Conservation (phyloP, 2,329 filamentous ascomycete genomes). For the Ophiocordyceps sinensis region DNA sequence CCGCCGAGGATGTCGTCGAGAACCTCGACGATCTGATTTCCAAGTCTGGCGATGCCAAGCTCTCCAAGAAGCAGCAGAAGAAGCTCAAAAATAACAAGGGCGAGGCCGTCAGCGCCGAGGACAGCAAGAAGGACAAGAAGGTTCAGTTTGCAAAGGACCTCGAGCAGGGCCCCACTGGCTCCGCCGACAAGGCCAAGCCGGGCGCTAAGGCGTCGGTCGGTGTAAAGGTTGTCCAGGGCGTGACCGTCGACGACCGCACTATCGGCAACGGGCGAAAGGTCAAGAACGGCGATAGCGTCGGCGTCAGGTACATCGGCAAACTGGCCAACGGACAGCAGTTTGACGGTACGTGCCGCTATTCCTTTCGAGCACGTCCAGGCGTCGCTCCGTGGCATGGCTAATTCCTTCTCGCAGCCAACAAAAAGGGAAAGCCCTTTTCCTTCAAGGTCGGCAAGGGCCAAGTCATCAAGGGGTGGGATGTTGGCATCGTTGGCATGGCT, state of each 20-base stretch:
- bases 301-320: slow-evolving; percentile 98
- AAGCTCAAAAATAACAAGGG: slow-evolving; percentile 98
- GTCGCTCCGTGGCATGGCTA: not conserved
- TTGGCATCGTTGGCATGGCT: slow-evolving; percentile 83
- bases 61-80: slow-evolving; percentile 95
- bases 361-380: too few species aligned
- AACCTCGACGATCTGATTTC: slow-evolving; percentile 74
- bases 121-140: slow-evolving; percentile 65
- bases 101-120: slow-evolving; percentile 54
- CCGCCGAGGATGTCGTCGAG: slow-evolving; percentile 54
- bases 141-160: slow-evolving; percentile 99
- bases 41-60: slow-evolving; percentile 59
- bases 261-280: slow-evolving; percentile 67
- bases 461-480: slow-evolving; percentile 98
- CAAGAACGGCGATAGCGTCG: slow-evolving; percentile 81
- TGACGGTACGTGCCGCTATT: slow-evolving; percentile 49
- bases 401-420: slow-evolving; percentile 54
- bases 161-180: slow-evolving; percentile 83
- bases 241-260: slow-evolving; percentile 94
- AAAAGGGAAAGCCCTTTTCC: slow-evolving; percentile 93
- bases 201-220: slow-evolving; percentile 37
- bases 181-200: slow-evolving; percentile 32
- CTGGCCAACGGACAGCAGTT: slow-evolving; percentile 89
- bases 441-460: slow-evolving; percentile 92
- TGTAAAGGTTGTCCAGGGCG: slow-evolving; percentile 71